Base-by-base conservation (phyloP, 2,329 filamentous ascomycete species). In the Ophiostoma montium region DNA sequence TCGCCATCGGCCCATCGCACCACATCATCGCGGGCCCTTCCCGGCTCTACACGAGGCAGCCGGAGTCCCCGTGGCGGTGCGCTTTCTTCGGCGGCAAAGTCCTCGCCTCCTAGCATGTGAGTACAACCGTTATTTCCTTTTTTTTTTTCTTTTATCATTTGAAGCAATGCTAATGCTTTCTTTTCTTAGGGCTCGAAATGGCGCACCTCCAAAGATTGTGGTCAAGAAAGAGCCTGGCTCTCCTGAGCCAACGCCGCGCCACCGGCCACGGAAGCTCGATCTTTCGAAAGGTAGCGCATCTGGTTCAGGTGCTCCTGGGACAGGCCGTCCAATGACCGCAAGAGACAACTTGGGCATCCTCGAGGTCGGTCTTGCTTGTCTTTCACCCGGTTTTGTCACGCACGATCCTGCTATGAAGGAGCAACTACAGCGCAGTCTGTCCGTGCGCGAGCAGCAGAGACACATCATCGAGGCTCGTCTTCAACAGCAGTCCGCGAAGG, bases 211-310 rank as follows among this genome's bases (percentile, higher is more conserved):
- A 36, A 89, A 86, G 68, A 94, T 95, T 54, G 76, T 94, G 55
- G 89, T 98, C 52, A 96, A 96, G 73, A 95, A 95, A 67, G 92
- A 98, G 65, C 89, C 89, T 32, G 78, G 84, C 38, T 95, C 90
- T 43, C 90, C 90, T 48, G 84, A 84, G 55, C 78, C 92, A 60
- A 73, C 79, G 52, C 76, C 83, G 48, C 77, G 85, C 47, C 86
- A 86, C 60, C 76, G 86, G 51, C 86, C 86, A 13, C 77, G 83
- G 60, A 82, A 79, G 60, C 74, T 94, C 50, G 85, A 92, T 63
- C 74, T 94, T 31, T 86, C 85, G 54, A 82, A 81, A 62, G 76
- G 76, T 57, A 67, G 67, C 1, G 61, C 67, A 45, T 67, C 69
- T 31, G 71, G 67, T 52, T 70, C 73, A 33, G 72, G 69, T 50